A percentile compares a stretch with the other conserved stretches of the same genome.
Conservation (phyloP, 2,329 filamentous ascomycete genomes). For the Rutstroemia sp. region DNA sequence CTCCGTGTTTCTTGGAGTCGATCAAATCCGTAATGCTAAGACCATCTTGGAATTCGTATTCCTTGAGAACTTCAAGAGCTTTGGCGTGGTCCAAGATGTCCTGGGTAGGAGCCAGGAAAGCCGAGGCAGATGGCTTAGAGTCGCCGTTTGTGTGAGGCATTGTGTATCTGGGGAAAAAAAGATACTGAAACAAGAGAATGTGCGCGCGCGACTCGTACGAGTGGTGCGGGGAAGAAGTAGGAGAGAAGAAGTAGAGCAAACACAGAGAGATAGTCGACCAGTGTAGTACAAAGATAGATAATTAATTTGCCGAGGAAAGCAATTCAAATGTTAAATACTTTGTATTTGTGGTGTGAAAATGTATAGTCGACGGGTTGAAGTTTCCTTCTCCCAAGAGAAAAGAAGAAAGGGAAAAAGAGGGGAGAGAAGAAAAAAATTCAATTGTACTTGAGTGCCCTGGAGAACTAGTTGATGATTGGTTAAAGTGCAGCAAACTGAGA, state of each 20-base stretch:
- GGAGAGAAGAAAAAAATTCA: slow-evolving; percentile 6
- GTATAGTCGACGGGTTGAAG: slow-evolving; percentile 53
- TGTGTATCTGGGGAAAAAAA: slow-evolving; percentile 22
- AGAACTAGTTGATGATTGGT: neutral
- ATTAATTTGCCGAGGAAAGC: slow-evolving; percentile 11
- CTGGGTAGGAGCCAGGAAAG: slow-evolving; percentile 33
- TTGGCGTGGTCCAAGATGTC: slow-evolving; percentile 61
- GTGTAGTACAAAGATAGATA: neutral
- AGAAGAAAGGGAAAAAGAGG: slow-evolving; percentile 30
- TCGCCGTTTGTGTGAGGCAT: slow-evolving; percentile 71
- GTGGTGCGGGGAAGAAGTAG: slow-evolving; percentile 13
- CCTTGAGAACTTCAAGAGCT: slow-evolving; percentile 73
- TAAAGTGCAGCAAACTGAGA: too few species aligned
- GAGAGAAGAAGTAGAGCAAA: slow-evolving; percentile 20
- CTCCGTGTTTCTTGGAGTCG: slow-evolving; percentile 85
- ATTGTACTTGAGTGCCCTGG: neutral
- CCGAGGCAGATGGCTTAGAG: slow-evolving; percentile 34
- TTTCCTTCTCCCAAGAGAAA: slow-evolving; percentile 48
- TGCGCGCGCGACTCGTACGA: neutral
- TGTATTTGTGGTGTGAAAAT: slow-evolving; percentile 26
- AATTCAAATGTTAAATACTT: slow-evolving; percentile 33
- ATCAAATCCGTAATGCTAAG: slow-evolving; percentile 80
- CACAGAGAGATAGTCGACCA: slow-evolving; percentile 32
- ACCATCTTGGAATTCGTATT: slow-evolving; percentile 77
- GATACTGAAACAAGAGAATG: neutral